Conservation (phyloP, 768 basidiomycete species). For the Amanita rubescens region DNA sequence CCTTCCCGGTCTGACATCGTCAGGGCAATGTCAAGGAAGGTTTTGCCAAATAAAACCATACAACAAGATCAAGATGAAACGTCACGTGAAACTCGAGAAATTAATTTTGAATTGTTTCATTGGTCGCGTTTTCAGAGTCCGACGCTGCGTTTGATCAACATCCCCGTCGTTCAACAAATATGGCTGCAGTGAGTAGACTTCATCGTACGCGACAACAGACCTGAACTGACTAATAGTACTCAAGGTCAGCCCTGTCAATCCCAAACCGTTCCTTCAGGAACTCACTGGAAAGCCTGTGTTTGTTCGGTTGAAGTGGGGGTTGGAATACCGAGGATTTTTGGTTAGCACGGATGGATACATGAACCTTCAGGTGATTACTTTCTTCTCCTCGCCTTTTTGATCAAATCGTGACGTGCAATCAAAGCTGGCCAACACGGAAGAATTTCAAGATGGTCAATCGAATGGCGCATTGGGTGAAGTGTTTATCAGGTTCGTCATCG, state of each 20-base stretch:
- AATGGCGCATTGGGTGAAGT: slow-evolving; percentile 98
- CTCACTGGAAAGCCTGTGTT: slow-evolving; percentile 95
- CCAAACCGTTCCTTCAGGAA: slow-evolving; percentile 98
- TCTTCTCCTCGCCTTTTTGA: slow-evolving; percentile 35
- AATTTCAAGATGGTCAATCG: slow-evolving; percentile 92
- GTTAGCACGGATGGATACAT: slow-evolving; percentile 99
- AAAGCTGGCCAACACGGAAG: slow-evolving; percentile 98
- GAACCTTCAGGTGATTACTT: slow-evolving; percentile 80
- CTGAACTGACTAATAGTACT: slow-evolving; percentile 7
- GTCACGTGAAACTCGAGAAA: too few relatives aligned
- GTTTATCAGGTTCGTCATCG: slow-evolving; percentile 76
- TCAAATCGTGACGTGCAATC: slow-evolving; percentile 19
- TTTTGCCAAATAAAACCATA: not conserved
- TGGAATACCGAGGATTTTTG: slow-evolving; percentile 98
- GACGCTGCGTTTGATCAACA: too few relatives aligned
- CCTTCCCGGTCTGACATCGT: slow-evolving; percentile 93
- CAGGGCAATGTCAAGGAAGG: not conserved
- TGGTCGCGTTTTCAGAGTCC: too few relatives aligned
- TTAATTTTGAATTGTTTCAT: too few relatives aligned
- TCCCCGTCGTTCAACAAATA: too few relatives aligned
- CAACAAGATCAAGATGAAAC: too few relatives aligned
- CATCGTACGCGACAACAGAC: too few relatives aligned
- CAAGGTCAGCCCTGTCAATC: slow-evolving; percentile 92
- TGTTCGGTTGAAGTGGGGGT: slow-evolving; percentile 96
- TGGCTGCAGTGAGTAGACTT: too few relatives aligned